Percentiles rank a stretch among this genome's conserved stretches.
These are phyloP conservation scores for Oryza punctata DNA, from an alignment of 176 grass and related monocot species.

Conservation along the genomic window DNA sequence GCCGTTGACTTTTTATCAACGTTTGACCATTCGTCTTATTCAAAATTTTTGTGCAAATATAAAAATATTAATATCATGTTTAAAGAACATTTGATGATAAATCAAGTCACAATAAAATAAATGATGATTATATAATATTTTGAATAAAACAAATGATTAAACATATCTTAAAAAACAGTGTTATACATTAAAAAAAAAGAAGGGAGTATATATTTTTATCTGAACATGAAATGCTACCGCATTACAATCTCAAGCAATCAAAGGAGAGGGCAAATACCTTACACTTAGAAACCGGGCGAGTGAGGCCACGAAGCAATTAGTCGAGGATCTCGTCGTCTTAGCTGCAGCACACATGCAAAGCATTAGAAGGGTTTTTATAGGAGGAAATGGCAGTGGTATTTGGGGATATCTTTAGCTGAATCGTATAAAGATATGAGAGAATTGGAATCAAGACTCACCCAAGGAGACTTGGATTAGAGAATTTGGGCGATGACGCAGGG, in stretches of 20 bases:
- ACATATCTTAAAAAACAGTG: too few relatives aligned
- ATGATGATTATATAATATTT: too few relatives aligned
- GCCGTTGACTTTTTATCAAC: too few relatives aligned
- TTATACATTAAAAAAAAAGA: too few relatives aligned
- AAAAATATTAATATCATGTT: too few relatives aligned
- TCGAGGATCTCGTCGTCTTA: not conserved
- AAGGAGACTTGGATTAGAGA: not conserved
- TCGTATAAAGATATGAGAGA: conserved; percentile 15
- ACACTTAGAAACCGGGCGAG: not conserved
- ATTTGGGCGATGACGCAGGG: conserved; percentile 5
- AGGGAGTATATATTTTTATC: not conserved
- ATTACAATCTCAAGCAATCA: not conserved
- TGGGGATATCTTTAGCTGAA: not conserved
- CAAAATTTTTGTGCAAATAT: too few relatives aligned
- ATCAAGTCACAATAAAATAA: too few relatives aligned
- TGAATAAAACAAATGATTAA: too few relatives aligned
- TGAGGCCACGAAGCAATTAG: not conserved
- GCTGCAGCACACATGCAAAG: not conserved
- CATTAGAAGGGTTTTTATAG: conserved; percentile 32
- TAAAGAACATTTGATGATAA: too few relatives aligned
- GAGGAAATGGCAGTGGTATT: not conserved
- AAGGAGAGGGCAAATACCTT: not conserved
- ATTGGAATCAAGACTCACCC: conserved; percentile 10
- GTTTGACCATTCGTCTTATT: too few relatives aligned
- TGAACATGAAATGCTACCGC: not conserved